Evolutionary conservation across 1,284 basidiomycete species (phyloP), one percentile per base, ranked within the genome.

Genomic region (Laetiporus sulphureus): DNA sequence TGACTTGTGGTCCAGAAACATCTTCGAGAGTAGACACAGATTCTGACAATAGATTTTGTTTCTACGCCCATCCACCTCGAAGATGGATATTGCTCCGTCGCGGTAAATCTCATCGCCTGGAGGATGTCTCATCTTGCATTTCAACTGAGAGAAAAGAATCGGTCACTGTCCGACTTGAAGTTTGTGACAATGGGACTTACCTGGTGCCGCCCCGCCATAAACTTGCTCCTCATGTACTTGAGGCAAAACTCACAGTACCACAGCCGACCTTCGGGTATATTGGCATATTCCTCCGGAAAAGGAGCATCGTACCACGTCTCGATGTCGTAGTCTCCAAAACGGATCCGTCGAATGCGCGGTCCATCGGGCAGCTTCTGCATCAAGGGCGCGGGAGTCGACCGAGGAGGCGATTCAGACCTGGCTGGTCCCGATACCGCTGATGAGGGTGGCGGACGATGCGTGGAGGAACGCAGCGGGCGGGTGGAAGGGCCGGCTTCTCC

Each of bases 21-120:
- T 97, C 66, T 98, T 99, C 44, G 95, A 95, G 22, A 99, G 74
- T 42, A 99, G 73, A 65, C 96, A 99, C n/a, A 99, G 76, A 60
- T 99, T 98, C 63, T 99, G 96, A 61, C 96, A 99, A 64, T 98
- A 99, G 56, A 98, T 98, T 87, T 98, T 99, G 73, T 97, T 97
- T 69, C 93, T 93, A 51, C 95, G 75, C 33, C 96, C 96, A 61
- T 99, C 96, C 20, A 99, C 94, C 62, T 99, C 96, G 58, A 96
- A 99, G 42, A 99, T 87, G 8, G 91, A 95, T 25, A 98, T 74
- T 33, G 64, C 64, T 23, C 84, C 84, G 60, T 97, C 93, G 32
- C 95, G 77, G 61, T 99, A 99, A 40, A 99, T 98, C 64, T 99
- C 96, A 61, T 99, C 94, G 11, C 96, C 96, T 2, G 96, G 96